Base-by-base conservation (phyloP, 306 rosid genomes). In the Vachellia collinsii region DNA sequence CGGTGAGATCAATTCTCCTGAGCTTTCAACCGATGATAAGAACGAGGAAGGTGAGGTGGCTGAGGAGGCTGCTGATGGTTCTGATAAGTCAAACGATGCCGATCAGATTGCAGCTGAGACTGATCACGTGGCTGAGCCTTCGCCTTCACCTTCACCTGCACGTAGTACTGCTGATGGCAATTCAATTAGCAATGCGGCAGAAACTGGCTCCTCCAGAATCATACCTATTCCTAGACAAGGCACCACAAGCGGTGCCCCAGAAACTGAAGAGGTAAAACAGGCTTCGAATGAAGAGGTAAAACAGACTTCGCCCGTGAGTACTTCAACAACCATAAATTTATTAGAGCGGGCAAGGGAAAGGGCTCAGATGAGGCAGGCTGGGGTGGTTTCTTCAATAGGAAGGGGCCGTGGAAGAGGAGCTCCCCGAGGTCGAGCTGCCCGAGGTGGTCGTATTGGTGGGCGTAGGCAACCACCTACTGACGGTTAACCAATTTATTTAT, bases 11-110 rank as follows among this genome's bases (percentile, higher is more conserved):
- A 88, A 84, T 79, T 87, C 91, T 63, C 93, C 89, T 0, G 97
- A 91, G 63, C 69, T 77, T 50, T 86, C 85, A 46, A 80, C 77
- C 48, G 97, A 94, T 51, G 98, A 88, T 48, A 94, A 91, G 82
- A 89, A 78, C 74, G 94, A 88, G 20, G 97, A 87, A 37, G 87
- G 88, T 75, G 95, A 93, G 48, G 78, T 70, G 74, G 89, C 72
- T 65, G 99, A 93, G 67, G 98, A 93, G 80, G 82, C 87, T 56
- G 89, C 88, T 5, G 98, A 93, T 83, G 88, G 79, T 76, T 82
- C 94, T n/a, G 97, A 94, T 11, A 92, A 91, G 77, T 77, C 92
- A 34, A 79, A 77, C 59, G 94, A 92, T 75, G 88, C 81, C 50
- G 94, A 90, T 48, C 88, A 84, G 38, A 64, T 72, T 23, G 80